These are phyloP conservation scores for Ceriops zippeliana DNA, from an alignment of 345 rosid genomes.

Conservation along the genomic window DNA sequence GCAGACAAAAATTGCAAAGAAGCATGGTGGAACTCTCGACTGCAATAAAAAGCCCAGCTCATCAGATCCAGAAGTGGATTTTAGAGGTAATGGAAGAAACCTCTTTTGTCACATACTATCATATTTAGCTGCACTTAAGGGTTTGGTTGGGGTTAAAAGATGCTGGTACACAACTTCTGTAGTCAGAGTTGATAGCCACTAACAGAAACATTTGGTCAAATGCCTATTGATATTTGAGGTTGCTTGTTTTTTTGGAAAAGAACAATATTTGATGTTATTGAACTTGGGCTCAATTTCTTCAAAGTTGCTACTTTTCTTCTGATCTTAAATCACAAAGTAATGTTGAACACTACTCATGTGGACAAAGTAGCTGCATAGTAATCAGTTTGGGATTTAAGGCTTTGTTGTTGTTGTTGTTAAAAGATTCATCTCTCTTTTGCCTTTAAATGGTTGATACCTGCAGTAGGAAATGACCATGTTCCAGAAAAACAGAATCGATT, in stretches of 20 bases:
- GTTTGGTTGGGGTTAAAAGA: constrained; percentile 2
- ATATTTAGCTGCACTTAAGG: constrained; percentile 13
- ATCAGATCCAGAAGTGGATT: constrained; percentile 25
- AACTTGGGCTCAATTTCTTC: too few species aligned
- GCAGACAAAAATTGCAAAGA: constrained; percentile 50
- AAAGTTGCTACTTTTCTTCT: too few species aligned
- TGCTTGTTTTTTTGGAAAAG: not conserved
- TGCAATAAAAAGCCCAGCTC: constrained; percentile 31
- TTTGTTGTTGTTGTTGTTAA: too few species aligned
- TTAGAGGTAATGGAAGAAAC: constrained; percentile 39
- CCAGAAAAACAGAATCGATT: constrained; percentile 37
- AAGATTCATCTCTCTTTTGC: constrained; percentile 1
- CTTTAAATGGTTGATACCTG: constrained; percentile 13
- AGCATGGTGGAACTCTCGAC: constrained; percentile 27
- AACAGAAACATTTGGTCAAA: constrained; percentile 1
- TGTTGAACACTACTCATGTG: too few species aligned
- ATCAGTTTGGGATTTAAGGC: too few species aligned
- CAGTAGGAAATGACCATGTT: constrained; percentile 35
- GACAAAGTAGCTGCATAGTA: too few species aligned
- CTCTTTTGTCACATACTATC: constrained; percentile 8
- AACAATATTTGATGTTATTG: too few species aligned
- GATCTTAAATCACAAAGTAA: too few species aligned
- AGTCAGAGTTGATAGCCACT: too few species aligned
- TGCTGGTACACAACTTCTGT: not conserved
- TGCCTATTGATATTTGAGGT: constrained; percentile 8